phyloP scores from a whole-genome alignment of 1,284 basidiomycete species.

The Pulveroboletus sp. region DNA sequence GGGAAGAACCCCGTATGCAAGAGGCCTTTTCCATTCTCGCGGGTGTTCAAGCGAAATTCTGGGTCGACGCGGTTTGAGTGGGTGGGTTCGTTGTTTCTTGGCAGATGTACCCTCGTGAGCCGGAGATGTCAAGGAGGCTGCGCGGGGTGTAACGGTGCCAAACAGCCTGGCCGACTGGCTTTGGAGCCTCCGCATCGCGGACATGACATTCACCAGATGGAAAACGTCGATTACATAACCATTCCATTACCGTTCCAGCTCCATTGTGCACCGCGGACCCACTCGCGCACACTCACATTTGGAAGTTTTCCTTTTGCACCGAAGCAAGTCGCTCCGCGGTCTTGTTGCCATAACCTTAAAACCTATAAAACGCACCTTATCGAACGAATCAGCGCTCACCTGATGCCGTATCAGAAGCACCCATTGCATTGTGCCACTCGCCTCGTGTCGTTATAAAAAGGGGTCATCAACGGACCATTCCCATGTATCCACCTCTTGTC shows the following conservation, averaged over 20 bases:
- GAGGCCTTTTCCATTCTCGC: constrained; percentile 65
- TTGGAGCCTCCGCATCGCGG: constrained; percentile 15
- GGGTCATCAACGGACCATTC: background rate
- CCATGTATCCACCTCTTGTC: background rate
- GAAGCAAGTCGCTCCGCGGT: background rate
- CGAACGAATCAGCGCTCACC: background rate
- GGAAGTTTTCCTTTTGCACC: background rate
- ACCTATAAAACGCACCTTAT: no score
- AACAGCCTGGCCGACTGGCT: background rate
- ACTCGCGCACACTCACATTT: no score
- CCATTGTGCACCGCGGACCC: no score
- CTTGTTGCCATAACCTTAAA: no score
- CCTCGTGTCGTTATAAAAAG: constrained; percentile 12
- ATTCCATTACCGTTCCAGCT: no score
- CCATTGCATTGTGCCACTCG: background rate
- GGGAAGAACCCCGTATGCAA: constrained; percentile 68
- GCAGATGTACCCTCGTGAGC: background rate
- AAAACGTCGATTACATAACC: no score
- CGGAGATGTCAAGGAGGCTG: constrained; percentile 1
- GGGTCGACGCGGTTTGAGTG: constrained; percentile 43
- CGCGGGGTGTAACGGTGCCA: constrained; percentile 9
- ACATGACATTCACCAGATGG: constrained; percentile 15
- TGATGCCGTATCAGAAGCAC: constrained; percentile 6
- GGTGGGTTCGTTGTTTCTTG: constrained; percentile 9
- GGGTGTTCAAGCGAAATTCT: constrained; percentile 52